Conservation (phyloP, 2,329 filamentous ascomycete genomes). For the Ophiocordyceps robertsii region DNA sequence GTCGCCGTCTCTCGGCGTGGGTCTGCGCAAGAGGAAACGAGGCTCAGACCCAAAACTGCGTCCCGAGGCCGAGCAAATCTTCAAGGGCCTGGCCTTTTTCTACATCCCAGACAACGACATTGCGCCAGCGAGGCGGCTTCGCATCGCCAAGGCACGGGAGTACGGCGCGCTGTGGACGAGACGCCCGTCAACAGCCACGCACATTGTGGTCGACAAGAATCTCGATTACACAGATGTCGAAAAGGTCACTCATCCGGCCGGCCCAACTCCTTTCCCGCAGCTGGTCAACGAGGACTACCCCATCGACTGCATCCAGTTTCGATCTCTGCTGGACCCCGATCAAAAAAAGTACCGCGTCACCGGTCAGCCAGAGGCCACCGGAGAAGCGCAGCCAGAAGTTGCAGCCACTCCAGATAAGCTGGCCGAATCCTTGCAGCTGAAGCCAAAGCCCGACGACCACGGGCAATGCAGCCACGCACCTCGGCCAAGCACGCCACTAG, state of each 20-base stretch:
- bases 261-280: constrained; percentile 15
- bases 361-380: constrained; percentile 25
- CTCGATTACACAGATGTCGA: constrained; percentile 52
- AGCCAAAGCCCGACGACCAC: constrained; percentile 24
- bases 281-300: constrained; percentile 59
- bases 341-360: constrained; percentile 45
- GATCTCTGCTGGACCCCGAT: constrained; percentile 41
- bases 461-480: neutral
- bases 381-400: neutral
- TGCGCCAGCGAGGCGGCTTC: constrained; percentile 48
- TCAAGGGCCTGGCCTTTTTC: constrained; percentile 50
- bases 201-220: constrained; percentile 64
- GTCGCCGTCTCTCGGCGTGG: constrained; percentile 11
- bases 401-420: constrained; percentile 4
- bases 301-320: constrained; percentile 51
- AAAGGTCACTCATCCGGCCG: constrained; percentile 20
- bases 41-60: constrained; percentile 26
- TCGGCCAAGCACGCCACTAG: constrained; percentile 19
- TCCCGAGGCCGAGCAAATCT: constrained; percentile 41
- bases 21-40: constrained; percentile 33
- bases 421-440: constrained; percentile 32
- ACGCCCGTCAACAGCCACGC: constrained; percentile 48
- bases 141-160: constrained; percentile 62
- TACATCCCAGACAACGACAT: constrained; percentile 76
- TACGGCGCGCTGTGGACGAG: constrained; percentile 63